A percentile compares a stretch with the other conserved stretches of the same genome.
phyloP scores from a whole-genome alignment of 1,139 yeast genomes.

The Torulaspora pretoriensis region DNA sequence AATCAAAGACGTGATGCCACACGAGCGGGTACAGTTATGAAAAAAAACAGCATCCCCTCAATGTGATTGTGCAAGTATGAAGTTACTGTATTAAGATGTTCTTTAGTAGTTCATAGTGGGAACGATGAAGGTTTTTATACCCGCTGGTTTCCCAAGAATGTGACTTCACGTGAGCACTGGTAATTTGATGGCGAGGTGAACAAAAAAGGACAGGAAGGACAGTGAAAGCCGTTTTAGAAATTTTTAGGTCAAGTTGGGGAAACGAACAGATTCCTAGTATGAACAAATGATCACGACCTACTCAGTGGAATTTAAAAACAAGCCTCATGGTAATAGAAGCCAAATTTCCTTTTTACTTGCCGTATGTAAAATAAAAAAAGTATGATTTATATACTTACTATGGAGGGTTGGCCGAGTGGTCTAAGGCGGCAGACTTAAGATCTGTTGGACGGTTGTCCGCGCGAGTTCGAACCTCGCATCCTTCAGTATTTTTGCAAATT shows the following conservation, averaged over 20 bases:
- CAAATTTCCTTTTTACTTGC: too few species aligned
- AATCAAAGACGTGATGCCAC: conserved; percentile 10
- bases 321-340: too few species aligned
- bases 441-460: conserved; percentile 48
- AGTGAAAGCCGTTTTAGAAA: too few species aligned
- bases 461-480: conserved; percentile 87
- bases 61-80: conserved; percentile 14
- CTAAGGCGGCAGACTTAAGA: conserved; percentile 37
- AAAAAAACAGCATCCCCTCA: conserved; percentile 4
- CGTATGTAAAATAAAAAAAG: too few species aligned
- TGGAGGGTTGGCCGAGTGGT: conserved; percentile 37
- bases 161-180: too few species aligned
- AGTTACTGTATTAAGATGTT: conserved; percentile 3
- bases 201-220: too few species aligned
- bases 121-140: background rate
- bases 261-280: background rate
- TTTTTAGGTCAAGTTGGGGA: too few species aligned
- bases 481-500: conserved; percentile 50
- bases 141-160: background rate
- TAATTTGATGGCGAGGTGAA: too few species aligned
- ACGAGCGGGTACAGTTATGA: conserved; percentile 7
- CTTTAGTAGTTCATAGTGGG: background rate
- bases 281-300: too few species aligned
- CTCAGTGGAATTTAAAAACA: too few species aligned
- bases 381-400: background rate